Percentiles rank a stretch among this genome's conserved stretches.
Conservation (phyloP, 192 early-diverging fungal species). For the Funneliformis geosporum region DNA sequence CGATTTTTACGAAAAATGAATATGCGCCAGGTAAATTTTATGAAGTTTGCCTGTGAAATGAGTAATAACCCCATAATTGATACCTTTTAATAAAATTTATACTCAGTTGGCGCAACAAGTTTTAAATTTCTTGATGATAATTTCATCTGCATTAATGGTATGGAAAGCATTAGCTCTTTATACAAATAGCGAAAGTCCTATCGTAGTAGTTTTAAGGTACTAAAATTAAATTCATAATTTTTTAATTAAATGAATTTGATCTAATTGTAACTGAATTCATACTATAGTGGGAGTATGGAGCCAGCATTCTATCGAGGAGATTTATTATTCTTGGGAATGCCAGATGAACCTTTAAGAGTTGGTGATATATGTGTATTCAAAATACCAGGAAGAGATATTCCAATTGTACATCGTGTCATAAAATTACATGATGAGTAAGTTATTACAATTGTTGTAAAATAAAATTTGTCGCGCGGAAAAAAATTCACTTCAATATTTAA, state of each 20-base stretch:
- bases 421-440: constrained; percentile 85
- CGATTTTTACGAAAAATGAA: constrained; percentile 24
- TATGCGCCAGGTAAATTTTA: constrained; percentile 20
- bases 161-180: constrained; percentile 90
- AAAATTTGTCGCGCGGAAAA: background rate
- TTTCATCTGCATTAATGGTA: constrained; percentile 92
- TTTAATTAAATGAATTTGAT: background rate
- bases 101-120: constrained; percentile 61
- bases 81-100: background rate
- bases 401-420: constrained; percentile 96
- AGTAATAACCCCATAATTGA: background rate
- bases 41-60: background rate
- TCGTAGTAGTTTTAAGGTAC: constrained; percentile 94
- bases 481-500: background rate
- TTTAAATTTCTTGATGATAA: constrained; percentile 87
- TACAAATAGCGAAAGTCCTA: constrained; percentile 91
- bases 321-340: constrained; percentile 82
- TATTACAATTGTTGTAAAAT: background rate
- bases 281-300: constrained; percentile 88
- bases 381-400: constrained; percentile 81
- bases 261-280: background rate
- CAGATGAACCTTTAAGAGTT: constrained; percentile 69
- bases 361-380: constrained; percentile 98
- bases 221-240: background rate
- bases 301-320: constrained; percentile 95